Evolutionary conservation across 176 grass and related monocot species (phyloP).

Genomic region (Musa beccarii): DNA sequence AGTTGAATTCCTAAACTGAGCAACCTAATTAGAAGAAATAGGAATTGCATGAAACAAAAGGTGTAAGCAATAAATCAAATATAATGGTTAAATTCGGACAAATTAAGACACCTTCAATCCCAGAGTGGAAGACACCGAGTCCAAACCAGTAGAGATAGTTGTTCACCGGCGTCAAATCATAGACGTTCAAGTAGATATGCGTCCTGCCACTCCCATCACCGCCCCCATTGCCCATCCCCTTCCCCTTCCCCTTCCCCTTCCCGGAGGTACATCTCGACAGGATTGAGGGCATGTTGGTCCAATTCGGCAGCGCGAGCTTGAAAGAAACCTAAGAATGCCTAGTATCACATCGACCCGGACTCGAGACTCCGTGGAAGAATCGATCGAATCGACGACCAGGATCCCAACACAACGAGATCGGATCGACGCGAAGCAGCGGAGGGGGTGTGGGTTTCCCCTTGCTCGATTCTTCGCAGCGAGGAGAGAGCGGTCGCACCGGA

Average conservation of each 20-base stretch:
- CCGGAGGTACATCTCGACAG: neutral
- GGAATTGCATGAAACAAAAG: neutral
- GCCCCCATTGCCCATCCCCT: neutral
- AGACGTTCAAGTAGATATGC: constrained; percentile 70
- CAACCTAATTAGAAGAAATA: neutral
- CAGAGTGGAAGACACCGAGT: constrained; percentile 90
- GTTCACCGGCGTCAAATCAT: constrained; percentile 87
- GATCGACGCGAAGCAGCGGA: no score
- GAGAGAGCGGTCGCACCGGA: neutral
- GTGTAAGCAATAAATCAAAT: neutral
- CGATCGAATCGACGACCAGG: neutral
- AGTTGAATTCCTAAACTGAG: neutral
- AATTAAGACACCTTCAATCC: constrained; percentile 62
- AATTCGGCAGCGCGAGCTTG: neutral
- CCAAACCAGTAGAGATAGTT: constrained; percentile 94
- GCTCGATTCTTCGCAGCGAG: neutral
- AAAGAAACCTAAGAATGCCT: constrained; percentile 1
- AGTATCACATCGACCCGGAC: neutral
- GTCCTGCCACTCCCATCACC: neutral
- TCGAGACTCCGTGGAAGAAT: neutral
- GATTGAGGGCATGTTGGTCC: neutral
- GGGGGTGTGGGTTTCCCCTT: neutral
- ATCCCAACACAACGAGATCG: no score
- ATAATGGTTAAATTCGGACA: neutral
- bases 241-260: neutral